Base-by-base conservation (phyloP, 2,329 filamentous ascomycete genomes). In the Scedosporium aurantiacum region DNA sequence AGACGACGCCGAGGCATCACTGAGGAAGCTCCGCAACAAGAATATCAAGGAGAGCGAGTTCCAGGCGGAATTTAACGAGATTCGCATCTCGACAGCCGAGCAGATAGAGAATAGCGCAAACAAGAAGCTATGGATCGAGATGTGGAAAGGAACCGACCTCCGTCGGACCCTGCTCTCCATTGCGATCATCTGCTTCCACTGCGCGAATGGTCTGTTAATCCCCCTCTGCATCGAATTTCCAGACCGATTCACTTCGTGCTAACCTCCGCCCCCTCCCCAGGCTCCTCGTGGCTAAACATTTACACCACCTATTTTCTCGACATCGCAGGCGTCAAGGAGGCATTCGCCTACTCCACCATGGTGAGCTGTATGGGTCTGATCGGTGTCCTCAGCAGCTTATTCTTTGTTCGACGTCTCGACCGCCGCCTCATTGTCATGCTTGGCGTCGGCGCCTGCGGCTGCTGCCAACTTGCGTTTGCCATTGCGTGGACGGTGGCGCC, bases 261-360 rank as follows among this genome's bases (percentile, higher is more conserved):
- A 28, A 65, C 54, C 28, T n/a, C n/a, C n/a, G n/a, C n/a, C 10
- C 23, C 63, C 28, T 28, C 6, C 7, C 18, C 28, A 71, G 69
- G 69, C 2, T 70, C 69, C 10, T 70, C 68, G 1, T 72, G 69
- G 68, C 61, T 70, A 16, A 70, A 67, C 28, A 69, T 67, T 54
- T 72, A 72, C 62, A 68, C 66, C 10, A 72, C 69, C 1, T 73
- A 72, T 60, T 72, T 70, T 60, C 65, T 73, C 5, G 63, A 66
- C 14, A 67, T 70, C 40, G 72, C 72, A 6, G 70, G 70, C 7
- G 70, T 73, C 14, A 64, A 62, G 3, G 65, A 72, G 28, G 67
- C 70, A 0, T 74, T 74, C 59, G 66, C 66, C 2, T 73, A 68
- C 57, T 72, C 71, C 6, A 65, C 70, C 28, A 71, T 74, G 67